These are phyloP conservation scores for Septoria petroselini DNA, from an alignment of 2,329 filamentous ascomycete genomes.

Conservation along the genomic window DNA sequence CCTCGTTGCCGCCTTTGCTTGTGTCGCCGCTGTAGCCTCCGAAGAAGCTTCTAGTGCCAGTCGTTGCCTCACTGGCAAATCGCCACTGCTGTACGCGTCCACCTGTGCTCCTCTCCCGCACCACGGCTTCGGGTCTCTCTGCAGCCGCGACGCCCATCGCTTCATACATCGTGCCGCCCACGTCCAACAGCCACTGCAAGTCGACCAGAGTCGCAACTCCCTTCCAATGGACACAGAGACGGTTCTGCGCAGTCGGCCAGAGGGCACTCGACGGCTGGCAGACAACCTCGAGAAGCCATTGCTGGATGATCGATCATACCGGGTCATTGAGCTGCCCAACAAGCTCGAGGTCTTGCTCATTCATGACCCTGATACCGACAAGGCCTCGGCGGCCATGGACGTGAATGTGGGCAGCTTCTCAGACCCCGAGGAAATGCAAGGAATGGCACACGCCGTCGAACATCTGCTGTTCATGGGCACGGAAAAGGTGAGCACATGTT, in stretches of 20 bases:
- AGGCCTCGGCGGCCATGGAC: conserved; percentile 91
- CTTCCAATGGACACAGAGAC: conserved; percentile 15
- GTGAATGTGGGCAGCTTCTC: conserved; percentile 96
- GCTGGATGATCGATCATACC: conserved; percentile 81
- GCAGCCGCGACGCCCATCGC: neutral
- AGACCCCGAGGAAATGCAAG: conserved; percentile 84
- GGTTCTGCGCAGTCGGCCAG: conserved; percentile 22
- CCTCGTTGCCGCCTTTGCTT: too few relatives aligned
- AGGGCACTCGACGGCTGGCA: conserved; percentile 45
- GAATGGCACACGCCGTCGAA: conserved; percentile 94
- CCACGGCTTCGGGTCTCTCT: neutral
- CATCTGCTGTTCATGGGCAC: conserved; percentile 98
- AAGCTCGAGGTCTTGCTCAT: conserved; percentile 87
- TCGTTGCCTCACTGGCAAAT: conserved; percentile 1
- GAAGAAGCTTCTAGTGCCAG: too few relatives aligned
- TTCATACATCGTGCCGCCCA: neutral
- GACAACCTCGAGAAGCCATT: conserved; percentile 77
- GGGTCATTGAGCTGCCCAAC: conserved; percentile 81
- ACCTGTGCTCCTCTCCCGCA: conserved; percentile 3
- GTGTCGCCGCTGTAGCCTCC: too few relatives aligned
- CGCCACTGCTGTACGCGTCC: neutral
- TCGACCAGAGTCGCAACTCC: conserved; percentile 8
- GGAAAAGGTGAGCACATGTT: conserved; percentile 63
- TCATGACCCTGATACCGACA: conserved; percentile 92
- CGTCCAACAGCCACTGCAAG: neutral